phyloP scores from a whole-genome alignment of 2,329 filamentous ascomycete genomes.

The Pseudogymnoascus sp. region DNA sequence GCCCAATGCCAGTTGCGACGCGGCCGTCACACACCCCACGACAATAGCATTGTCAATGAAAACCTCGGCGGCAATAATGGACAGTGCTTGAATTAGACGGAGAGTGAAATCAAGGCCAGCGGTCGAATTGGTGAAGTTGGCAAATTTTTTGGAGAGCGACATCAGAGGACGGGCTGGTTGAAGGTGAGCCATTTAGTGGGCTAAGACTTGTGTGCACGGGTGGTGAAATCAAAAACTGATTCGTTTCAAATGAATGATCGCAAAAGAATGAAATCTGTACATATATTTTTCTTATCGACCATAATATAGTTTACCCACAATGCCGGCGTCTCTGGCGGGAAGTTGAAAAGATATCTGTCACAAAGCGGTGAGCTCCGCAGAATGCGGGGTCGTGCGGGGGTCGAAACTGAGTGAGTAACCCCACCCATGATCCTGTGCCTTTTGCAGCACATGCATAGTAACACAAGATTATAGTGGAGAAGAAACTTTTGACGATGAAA shows the following conservation, averaged over 20 bases:
- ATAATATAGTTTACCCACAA: not conserved
- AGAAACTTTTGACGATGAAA: not conserved
- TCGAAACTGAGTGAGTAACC: not conserved
- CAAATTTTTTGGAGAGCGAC: slow-evolving; percentile 16
- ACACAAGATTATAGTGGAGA: not conserved
- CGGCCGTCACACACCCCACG: not conserved
- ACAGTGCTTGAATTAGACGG: slow-evolving; percentile 17
- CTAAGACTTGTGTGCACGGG: not conserved
- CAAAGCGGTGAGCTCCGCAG: not conserved
- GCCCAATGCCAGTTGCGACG: not conserved
- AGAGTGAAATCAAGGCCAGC: slow-evolving; percentile 19
- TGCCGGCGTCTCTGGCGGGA: not conserved
- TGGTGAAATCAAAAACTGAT: not conserved
- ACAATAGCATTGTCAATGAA: not conserved
- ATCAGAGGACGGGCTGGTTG: not conserved
- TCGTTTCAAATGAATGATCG: not conserved
- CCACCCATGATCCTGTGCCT: not conserved
- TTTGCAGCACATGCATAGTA: not conserved
- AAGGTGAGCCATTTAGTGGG: not conserved
- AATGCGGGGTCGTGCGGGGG: no score
- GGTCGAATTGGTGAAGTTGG: slow-evolving; percentile 19
- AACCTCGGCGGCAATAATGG: slow-evolving; percentile 11
- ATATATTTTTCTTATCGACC: not conserved
- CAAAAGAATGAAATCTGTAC: not conserved
- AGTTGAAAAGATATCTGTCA: not conserved